Evolutionary conservation across 805 yeast species (phyloP), one percentile per base, ranked within the genome.

Genomic region (Wickerhamomyces kurtzmanii): DNA sequence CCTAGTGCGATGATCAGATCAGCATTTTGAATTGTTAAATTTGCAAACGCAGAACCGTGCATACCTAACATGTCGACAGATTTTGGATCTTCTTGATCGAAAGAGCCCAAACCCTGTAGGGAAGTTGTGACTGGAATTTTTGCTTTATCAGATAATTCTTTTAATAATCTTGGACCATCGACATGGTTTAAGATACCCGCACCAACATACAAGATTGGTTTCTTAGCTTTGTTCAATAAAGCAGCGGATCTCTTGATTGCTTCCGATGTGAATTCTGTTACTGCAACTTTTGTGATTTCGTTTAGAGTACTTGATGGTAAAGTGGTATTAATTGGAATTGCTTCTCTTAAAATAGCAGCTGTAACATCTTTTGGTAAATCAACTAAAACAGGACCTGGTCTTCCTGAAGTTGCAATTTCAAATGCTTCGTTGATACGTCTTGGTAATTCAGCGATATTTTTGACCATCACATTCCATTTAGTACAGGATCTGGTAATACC

Each of bases 391-490:
- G 98, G 98, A 36, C 98, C 98, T 29, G 98, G 98, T 57, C 98
- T 76, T 26, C 98, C 98, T 33, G 82, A 61, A 23, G 83, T 80
- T 36, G 97, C 97, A 40, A 91, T 91, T 62, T 89, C 96, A 47
- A 91, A 91, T 16, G 97, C 97, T 62, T 91, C 98, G 55, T 91
- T 89, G 51, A 91, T 89, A 51, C 97, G 72, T 47, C 84, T 72
- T 36, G 98, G 98, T 42, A 91, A 66, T 59, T 91, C 98, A 30
- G 87, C 89, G 29, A 91, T 89, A 50, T 71, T 71, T 58, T 85
- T 91, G 33, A 91, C 96, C 98, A 91, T 91, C 22, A 87, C 96
- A 51, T 93, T 91, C 98, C 98, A 91, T 58, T 91, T 91, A 36
- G 98, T 86, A 67, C 98, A 91, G 6, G 95, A 77, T 53, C 98